phyloP scores from a whole-genome alignment of 2,329 filamentous ascomycete species.

The Lasiodiplodia sp. region DNA sequence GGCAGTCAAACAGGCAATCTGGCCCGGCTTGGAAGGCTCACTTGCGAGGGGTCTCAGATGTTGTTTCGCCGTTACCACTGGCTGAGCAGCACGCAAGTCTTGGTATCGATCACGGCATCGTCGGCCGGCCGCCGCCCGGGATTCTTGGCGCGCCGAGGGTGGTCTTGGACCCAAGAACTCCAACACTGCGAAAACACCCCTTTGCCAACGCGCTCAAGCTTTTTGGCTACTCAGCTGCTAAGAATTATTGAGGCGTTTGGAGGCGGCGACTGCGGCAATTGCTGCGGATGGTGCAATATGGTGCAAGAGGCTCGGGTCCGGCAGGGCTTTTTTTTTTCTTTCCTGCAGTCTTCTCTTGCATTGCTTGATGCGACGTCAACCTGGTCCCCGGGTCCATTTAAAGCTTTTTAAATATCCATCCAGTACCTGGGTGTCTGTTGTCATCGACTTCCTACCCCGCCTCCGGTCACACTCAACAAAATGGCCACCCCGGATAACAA shows the following conservation, averaged over 20 bases:
- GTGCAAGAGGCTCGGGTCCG: constrained; percentile 12
- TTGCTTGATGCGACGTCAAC: constrained; percentile 12
- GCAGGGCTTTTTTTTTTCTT: constrained; percentile 6
- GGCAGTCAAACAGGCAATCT: constrained; percentile 8
- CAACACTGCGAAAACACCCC: neutral
- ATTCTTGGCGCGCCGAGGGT: constrained; percentile 16
- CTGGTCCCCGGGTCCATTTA: constrained; percentile 10
- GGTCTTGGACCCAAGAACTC: neutral
- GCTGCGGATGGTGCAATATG: constrained; percentile 25
- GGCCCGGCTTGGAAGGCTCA: constrained; percentile 4
- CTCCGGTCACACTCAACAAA: neutral
- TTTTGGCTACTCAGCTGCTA: constrained; percentile 18
- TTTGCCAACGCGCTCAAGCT: constrained; percentile 21
- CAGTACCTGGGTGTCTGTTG: neutral
- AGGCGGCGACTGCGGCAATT: constrained; percentile 2
- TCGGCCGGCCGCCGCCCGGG: neutral
- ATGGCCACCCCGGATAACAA: constrained; percentile 17
- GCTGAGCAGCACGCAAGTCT: constrained; percentile 26
- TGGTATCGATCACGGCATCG: constrained; percentile 24
- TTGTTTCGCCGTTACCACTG: neutral
- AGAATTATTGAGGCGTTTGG: neutral
- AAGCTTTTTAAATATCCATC: neutral
- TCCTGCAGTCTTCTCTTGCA: neutral
- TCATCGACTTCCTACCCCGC: constrained; percentile 4
- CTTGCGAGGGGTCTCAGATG: neutral